phyloP scores from a whole-genome alignment of 768 basidiomycete species.

The Lactifluus volemus region DNA sequence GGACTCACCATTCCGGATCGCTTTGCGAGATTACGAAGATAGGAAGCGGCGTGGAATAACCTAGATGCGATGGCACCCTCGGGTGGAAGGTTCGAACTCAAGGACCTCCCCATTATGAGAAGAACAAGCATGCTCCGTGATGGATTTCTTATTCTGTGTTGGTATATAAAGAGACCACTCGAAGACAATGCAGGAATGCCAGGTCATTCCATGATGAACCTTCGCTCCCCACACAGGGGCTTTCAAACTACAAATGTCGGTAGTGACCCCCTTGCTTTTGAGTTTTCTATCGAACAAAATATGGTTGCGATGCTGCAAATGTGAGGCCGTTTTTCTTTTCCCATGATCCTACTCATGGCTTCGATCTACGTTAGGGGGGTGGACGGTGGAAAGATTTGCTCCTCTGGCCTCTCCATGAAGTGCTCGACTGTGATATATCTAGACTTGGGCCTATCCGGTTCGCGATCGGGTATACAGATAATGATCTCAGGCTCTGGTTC shows the following conservation, averaged over 20 bases:
- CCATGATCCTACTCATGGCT: neutral
- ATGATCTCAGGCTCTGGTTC: neutral
- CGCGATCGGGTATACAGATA: neutral
- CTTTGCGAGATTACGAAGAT: neutral
- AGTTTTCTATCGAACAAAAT: neutral
- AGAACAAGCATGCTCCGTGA: neutral
- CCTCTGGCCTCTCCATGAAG: neutral
- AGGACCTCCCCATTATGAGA: neutral
- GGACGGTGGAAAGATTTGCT: neutral
- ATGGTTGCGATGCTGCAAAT: neutral
- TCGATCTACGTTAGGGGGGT: neutral
- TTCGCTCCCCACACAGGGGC: neutral
- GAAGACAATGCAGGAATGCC: neutral
- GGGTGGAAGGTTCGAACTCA: neutral
- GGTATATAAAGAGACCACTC: neutral
- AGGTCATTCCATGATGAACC: neutral
- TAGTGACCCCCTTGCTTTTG: neutral
- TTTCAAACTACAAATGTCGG: neutral
- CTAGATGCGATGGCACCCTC: neutral
- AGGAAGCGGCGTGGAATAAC: neutral
- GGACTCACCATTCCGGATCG: neutral
- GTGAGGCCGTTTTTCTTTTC: neutral
- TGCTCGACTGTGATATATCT: neutral
- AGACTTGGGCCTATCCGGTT: neutral
- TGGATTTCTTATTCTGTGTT: neutral